Evolutionary conservation across 805 yeast genomes (phyloP).

Genomic region (Deakozyma indianensis): DNA sequence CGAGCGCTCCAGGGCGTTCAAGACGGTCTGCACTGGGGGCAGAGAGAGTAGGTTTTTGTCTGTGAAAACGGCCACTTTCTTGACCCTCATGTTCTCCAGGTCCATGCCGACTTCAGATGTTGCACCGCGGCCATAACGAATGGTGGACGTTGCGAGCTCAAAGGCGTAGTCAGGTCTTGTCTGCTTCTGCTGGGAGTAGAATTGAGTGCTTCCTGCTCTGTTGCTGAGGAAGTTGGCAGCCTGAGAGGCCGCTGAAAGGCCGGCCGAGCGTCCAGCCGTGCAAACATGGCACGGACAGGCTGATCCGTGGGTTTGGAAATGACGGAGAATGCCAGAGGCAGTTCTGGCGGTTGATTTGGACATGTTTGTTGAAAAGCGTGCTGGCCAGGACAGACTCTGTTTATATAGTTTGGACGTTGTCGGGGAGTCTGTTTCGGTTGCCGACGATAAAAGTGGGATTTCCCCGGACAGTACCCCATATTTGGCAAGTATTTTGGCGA

Average conservation of each 20-base stretch:
- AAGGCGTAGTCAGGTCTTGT: constrained; percentile 23
- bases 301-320: constrained; percentile 17
- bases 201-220: constrained; percentile 6
- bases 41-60: constrained; percentile 19
- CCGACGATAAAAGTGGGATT: no score
- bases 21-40: constrained; percentile 19
- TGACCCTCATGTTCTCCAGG: constrained; percentile 19
- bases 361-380: no score
- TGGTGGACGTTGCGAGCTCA: constrained; percentile 26
- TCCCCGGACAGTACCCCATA: no score
- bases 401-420: no score
- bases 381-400: no score
- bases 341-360: background rate
- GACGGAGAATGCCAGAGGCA: constrained; percentile 9
- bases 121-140: constrained; percentile 26
- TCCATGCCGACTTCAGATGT: constrained; percentile 26
- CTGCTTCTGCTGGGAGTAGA: constrained; percentile 2
- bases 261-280: constrained; percentile 6
- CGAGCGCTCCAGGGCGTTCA: constrained; percentile 20
- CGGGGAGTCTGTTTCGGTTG: no score
- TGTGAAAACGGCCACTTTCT: constrained; percentile 24
- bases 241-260: constrained; percentile 4
- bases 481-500: no score
- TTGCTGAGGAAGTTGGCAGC: constrained; percentile 8
- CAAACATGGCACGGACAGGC: constrained; percentile 24